Conservation (phyloP, 1,139 yeast species). For the Sugiyamaella japonica region DNA sequence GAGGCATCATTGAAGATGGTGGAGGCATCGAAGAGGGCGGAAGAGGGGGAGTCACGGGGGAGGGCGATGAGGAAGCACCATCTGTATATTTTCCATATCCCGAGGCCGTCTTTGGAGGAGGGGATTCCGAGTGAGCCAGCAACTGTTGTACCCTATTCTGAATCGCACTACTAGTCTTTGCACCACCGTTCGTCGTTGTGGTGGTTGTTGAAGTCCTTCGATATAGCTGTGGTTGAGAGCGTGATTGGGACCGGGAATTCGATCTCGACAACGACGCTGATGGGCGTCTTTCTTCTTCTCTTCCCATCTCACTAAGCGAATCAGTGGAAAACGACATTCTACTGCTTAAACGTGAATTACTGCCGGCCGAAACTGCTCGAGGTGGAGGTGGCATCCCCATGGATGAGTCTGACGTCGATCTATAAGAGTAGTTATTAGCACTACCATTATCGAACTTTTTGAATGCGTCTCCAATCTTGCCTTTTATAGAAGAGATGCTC, state of each 20-base stretch:
- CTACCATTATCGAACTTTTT: constrained; percentile 28
- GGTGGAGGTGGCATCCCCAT: constrained; percentile 23
- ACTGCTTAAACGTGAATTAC: constrained; percentile 13
- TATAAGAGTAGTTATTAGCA: constrained; percentile 1
- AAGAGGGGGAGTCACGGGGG: neutral
- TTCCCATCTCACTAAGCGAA: constrained; percentile 21
- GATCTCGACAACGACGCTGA: neutral
- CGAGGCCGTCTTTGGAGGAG: constrained; percentile 59
- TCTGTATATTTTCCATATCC: constrained; percentile 79
- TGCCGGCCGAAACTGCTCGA: constrained; percentile 18
- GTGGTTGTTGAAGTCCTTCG: neutral
- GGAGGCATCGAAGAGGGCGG: neutral
- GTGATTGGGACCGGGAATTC: neutral
- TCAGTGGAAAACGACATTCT: constrained; percentile 29
- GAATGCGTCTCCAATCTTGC: constrained; percentile 39
- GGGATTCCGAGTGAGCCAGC: constrained; percentile 49
- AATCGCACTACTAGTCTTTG: constrained; percentile 33
- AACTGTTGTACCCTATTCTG: constrained; percentile 69
- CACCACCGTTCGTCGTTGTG: neutral
- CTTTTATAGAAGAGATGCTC: constrained; percentile 34
- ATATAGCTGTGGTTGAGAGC: neutral
- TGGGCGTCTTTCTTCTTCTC: neutral
- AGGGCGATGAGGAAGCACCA: constrained; percentile 15
- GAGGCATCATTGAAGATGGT: constrained; percentile 8
- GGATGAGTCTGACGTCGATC: constrained; percentile 13